phyloP scores from a whole-genome alignment of 225 moss, liverwort and hornwort genomes.

The Sphagnum contortum region DNA sequence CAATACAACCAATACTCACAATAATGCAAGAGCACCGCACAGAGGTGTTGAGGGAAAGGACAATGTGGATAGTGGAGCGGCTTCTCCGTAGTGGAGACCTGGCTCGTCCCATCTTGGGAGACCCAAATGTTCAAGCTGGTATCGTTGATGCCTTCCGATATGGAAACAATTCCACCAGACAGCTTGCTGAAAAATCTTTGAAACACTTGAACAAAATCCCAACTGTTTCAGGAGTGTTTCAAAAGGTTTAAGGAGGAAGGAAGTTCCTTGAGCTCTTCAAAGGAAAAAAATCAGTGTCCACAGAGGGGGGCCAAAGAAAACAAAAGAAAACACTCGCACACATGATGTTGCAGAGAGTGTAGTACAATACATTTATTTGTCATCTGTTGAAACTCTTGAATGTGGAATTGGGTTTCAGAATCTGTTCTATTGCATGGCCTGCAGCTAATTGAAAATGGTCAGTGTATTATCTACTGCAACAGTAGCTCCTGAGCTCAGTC shows the following conservation, averaged over 20 bases:
- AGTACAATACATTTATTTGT: no score
- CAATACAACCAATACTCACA: conserved; percentile 53
- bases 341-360: no score
- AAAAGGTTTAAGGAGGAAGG: conserved; percentile 6
- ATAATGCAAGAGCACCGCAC: conserved; percentile 86
- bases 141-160: conserved; percentile 83
- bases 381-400: no score
- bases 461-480: no score
- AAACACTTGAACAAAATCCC: conserved; percentile 92
- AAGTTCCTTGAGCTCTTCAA: no score
- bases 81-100: conserved; percentile 62
- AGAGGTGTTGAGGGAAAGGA: conserved; percentile 56
- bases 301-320: no score
- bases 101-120: conserved; percentile 53
- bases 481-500: no score
- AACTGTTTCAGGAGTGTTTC: conserved; percentile 58
- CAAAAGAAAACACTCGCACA: no score
- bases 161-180: conserved; percentile 59
- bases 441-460: no score
- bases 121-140: conserved; percentile 64
- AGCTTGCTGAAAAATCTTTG: conserved; percentile 70
- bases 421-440: no score
- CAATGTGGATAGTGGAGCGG: conserved; percentile 83
- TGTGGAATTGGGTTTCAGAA: no score
- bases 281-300: no score